Evolutionary conservation across 768 basidiomycete genomes (phyloP).

Genomic region (Ephemerocybe angulata): DNA sequence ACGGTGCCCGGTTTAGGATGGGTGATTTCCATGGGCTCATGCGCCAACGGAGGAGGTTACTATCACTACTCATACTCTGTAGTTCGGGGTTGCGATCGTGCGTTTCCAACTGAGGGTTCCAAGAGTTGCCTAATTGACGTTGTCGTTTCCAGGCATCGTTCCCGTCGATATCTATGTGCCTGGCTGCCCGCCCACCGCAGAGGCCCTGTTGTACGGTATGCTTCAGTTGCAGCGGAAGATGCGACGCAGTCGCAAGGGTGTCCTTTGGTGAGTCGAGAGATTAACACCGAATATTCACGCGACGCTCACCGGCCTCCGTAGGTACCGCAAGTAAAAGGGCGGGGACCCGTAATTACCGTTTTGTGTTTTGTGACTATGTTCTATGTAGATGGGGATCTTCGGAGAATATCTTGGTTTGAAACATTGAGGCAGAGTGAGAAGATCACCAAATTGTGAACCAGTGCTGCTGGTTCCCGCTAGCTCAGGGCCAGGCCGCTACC

Average conservation of each 20-base stretch:
- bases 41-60: conserved; percentile 96
- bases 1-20: conserved; percentile 56
- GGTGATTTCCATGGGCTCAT: conserved; percentile 99
- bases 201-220: conserved; percentile 95
- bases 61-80: conserved; percentile 99
- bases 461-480: too few species aligned
- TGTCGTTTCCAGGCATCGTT: conserved; percentile 66
- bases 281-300: background rate
- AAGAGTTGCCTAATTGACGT: conserved; percentile 5
- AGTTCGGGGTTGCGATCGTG: conserved; percentile 95
- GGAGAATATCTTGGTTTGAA: background rate
- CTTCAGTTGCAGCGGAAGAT: conserved; percentile 96
- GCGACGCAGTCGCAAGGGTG: conserved; percentile 80
- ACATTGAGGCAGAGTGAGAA: background rate
- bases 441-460: background rate
- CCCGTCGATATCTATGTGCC: conserved; percentile 99
- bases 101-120: conserved; percentile 23
- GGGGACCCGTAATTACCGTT: background rate
- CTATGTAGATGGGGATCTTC: background rate
- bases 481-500: too few species aligned
- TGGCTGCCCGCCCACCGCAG: conserved; percentile 93
- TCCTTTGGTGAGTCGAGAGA: conserved; percentile 64
- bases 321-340: conserved; percentile 54
- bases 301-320: conserved; percentile 14
- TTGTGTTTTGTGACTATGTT: conserved; percentile 4